Base-by-base conservation (phyloP, 257 asterid species). In the Haberlea rhodopensis region DNA sequence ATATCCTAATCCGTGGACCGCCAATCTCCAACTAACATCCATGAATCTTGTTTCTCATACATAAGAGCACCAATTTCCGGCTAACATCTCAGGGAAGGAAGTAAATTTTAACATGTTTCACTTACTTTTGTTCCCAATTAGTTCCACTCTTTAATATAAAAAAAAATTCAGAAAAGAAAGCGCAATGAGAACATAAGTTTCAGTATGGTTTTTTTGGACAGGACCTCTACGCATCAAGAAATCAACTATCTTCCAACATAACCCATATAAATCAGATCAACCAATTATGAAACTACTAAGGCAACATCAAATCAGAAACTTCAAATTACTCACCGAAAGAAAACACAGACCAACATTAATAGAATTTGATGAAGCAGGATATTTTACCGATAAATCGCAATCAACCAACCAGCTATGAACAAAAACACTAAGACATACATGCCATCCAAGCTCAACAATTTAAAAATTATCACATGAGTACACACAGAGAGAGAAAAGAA, bases 31-130 rank as follows among this genome's bases (percentile, higher is more conserved):
- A 16, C 8, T 15, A 43, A 43, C 51, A 43, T 13, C 19, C 4
- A 43, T 43, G 51, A 20, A 43, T 15, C 6, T 43, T 20, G 8
- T 43, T n/a, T 34, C 62, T 51, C 58, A 53, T 15, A 60, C 25
- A 53, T 66, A 21, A 27, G 56, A 22, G 21, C 34, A 53, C 66
- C 57, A 34, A 53, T 40, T 20, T 62, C 73, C 65, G 59, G 29
- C 63, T 53, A 32, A 8, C 48, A 53, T 60, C 20, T 53, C 32
- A 16, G 45, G 54, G 16, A 64, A 28, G 53, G 51, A 58, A 59
- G 48, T 1, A 18, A 43, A 69, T 29, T 51, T 56, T 20, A 22
- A 1, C 26, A 24, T 45, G 31, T 4, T 51, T 5, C 37, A 26
- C 56, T 55, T 26, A 27, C 43, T 34, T 58, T 54, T 54, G 4